Base-by-base conservation (phyloP, 208 protist genomes). In the Acanthamoeba lenticulata region DNA sequence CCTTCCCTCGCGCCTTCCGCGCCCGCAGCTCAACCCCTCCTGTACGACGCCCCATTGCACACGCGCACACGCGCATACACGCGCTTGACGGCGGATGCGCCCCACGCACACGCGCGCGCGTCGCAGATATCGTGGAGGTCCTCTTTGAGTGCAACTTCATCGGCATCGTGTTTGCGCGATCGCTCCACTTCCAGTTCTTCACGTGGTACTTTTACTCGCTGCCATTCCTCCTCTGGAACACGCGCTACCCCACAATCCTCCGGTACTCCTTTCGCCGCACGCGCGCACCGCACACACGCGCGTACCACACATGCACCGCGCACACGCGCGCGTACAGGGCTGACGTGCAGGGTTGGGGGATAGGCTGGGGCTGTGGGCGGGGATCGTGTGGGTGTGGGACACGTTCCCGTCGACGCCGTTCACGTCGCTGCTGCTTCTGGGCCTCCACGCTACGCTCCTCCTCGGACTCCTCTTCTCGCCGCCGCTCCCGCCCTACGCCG, bases 181-280 rank as follows among this genome's bases (percentile, higher is more conserved):
- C 96, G 62, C 93, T 98, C 15, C 98, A 98, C 96, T 98, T 96
- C 90, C 98, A 98, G 94, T 98, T 98, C 92, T 98, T 97, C 79
- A 15, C 97, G 95, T 97, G 97, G 96, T 98, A 97, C 85, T 98
- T 96, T 83, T 97, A 98, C 94, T 89, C 95, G 15, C 77, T 98
- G 11, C 96, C 97, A 7, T 96, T 95, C 13, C 94, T 98, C 21
- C 91, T 98, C 1, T 98, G 97, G 97, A 38, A 5, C 34, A 92
- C 95, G 21, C 27, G n/a, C 27, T 77, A 97, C 17, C 96, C 91
- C 6, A 55, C 62, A 3, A 1, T 79, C 47, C n/a, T 94, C 49
- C 17, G 42, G 69, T 49, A 44, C 42, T 32, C 5, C 83, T 47
- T 81, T 36, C 5, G 34, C 55, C 24, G 38, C n/a, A 36, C 67